Conservation (phyloP, 1,284 basidiomycete genomes). For the Apiotrichum akiyoshidainum region DNA sequence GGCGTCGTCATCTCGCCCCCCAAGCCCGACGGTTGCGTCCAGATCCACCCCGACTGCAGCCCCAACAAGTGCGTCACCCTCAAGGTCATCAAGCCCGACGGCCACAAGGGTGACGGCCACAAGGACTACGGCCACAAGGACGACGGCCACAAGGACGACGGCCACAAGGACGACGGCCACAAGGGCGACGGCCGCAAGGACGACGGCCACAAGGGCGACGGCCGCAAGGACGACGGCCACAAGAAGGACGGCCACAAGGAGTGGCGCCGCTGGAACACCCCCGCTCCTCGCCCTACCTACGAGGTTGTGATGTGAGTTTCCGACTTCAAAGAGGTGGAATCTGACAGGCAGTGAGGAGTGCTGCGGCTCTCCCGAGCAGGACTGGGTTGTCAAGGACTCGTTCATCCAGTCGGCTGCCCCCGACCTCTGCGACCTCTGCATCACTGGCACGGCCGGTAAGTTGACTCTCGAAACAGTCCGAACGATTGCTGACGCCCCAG, state of each 20-base stretch:
- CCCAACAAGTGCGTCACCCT: slow-evolving; percentile 35
- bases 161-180: background rate
- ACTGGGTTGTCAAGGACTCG: background rate
- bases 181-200: background rate
- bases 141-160: background rate
- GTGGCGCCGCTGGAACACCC: background rate
- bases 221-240: no score
- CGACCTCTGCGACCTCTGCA: background rate
- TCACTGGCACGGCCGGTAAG: background rate
- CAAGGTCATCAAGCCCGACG: background rate
- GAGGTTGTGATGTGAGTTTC: background rate
- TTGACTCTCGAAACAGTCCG: background rate
- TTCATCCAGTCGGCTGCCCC: background rate
- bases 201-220: no score
- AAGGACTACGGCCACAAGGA: background rate
- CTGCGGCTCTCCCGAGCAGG: background rate
- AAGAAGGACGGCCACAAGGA: no score
- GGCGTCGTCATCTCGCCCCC: background rate
- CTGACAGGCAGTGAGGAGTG: background rate
- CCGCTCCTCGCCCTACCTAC: background rate
- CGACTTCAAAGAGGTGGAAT: background rate
- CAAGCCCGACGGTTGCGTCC: background rate
- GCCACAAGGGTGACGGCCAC: background rate
- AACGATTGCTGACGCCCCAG: background rate
- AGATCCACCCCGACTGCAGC: slow-evolving; percentile 36